These are phyloP conservation scores for Aphanomyces euteiches DNA, from an alignment of 352 stramenopile genomes.

Conservation along the genomic window DNA sequence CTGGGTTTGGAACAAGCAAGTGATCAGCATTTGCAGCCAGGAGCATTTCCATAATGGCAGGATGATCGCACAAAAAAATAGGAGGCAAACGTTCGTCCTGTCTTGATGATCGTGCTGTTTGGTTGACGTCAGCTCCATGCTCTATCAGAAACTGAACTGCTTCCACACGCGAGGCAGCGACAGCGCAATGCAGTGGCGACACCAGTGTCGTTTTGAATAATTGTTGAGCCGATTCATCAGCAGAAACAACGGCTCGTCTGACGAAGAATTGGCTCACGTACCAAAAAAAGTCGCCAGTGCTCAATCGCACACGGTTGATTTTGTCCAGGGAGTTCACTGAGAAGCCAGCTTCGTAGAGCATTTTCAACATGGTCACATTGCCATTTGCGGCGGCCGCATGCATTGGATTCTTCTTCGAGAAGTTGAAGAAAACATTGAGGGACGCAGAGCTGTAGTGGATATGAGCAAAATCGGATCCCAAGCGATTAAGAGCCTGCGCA, in stretches of 20 bases:
- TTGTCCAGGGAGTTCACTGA: conserved; percentile 67
- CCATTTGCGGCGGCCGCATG: conserved; percentile 72
- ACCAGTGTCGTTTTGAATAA: conserved; percentile 83
- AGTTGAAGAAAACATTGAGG: conserved; percentile 53
- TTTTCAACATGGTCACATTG: conserved; percentile 60
- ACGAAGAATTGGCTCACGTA: conserved; percentile 75
- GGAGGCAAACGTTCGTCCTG: conserved; percentile 67
- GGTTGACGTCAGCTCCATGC: conserved; percentile 51
- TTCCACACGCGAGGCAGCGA: conserved; percentile 62
- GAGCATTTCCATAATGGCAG: conserved; percentile 57
- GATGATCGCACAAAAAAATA: conserved; percentile 70
- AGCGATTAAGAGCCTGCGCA: conserved; percentile 46
- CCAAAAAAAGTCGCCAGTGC: conserved; percentile 76
- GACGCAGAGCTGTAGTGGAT: conserved; percentile 47
- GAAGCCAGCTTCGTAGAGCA: conserved; percentile 56
- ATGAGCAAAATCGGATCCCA: conserved; percentile 53
- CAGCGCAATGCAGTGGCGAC: conserved; percentile 72
- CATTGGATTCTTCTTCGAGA: conserved; percentile 74
- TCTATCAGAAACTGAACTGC: conserved; percentile 66
- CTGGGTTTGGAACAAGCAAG: conserved; percentile 62
- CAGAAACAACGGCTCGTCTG: conserved; percentile 42
- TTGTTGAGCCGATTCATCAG: conserved; percentile 64
- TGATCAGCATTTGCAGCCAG: conserved; percentile 63
- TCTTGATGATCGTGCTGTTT: conserved; percentile 56
- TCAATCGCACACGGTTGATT: conserved; percentile 71